phyloP scores from a whole-genome alignment of 306 rosid genomes.

The Lagenaria siceraria region DNA sequence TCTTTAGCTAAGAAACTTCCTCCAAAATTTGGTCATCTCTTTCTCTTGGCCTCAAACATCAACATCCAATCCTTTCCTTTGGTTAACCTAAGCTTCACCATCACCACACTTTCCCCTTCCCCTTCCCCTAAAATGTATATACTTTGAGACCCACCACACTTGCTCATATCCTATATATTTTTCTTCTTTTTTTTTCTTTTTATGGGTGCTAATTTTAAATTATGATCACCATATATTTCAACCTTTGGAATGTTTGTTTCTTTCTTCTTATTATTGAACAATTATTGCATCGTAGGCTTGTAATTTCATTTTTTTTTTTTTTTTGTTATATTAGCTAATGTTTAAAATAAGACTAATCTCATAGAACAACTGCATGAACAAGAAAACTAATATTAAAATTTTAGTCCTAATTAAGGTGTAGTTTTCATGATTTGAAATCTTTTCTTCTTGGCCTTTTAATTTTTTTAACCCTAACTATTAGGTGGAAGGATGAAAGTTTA shows the following conservation, averaged over 20 bases:
- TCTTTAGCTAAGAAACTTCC: background rate
- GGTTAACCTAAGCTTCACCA: background rate
- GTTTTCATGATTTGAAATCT: too few species aligned
- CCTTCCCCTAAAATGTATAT: background rate
- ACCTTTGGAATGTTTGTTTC: background rate
- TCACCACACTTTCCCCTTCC: background rate
- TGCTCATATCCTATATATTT: background rate
- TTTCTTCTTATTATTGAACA: background rate
- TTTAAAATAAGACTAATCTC: too few species aligned
- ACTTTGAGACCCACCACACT: background rate
- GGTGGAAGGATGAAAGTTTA: too few species aligned
- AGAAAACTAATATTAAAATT: too few species aligned
- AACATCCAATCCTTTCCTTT: background rate
- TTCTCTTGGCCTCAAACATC: constrained; percentile 4
- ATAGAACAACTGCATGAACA: too few species aligned
- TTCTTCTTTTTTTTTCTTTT: background rate
- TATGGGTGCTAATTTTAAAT: background rate
- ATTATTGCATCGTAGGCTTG: background rate
- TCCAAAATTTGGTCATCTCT: background rate
- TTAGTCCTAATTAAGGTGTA: too few species aligned
- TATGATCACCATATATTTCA: background rate
- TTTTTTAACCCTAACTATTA: too few species aligned
- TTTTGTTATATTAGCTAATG: too few species aligned
- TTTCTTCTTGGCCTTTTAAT: too few species aligned
- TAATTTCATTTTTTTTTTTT: too few species aligned